phyloP scores from a whole-genome alignment of 2,329 filamentous ascomycete species.

The Xylariaceae sp. region DNA sequence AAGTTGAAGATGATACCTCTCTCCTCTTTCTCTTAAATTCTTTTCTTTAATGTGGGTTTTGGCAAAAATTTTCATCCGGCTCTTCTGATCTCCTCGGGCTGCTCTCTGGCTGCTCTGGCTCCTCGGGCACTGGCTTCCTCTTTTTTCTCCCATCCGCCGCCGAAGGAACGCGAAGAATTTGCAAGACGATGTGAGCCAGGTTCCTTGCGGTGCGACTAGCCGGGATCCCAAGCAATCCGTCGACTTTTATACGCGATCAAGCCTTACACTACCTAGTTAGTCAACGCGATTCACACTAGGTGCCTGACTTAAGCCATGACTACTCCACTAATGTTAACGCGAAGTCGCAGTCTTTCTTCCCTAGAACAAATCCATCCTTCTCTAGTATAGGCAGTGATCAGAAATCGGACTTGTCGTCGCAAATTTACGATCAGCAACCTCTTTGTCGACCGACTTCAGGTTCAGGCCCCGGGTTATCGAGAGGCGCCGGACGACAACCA shows the following conservation, averaged over 20 bases:
- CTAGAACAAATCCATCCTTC: neutral
- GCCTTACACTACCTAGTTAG: neutral
- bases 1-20: neutral
- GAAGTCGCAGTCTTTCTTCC: conserved; percentile 4
- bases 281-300: neutral
- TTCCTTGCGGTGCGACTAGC: neutral
- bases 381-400: neutral
- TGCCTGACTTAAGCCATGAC: neutral
- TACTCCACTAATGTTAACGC: conserved; percentile 12
- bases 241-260: neutral
- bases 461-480: neutral
- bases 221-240: neutral
- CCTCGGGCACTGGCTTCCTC: neutral
- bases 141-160: neutral
- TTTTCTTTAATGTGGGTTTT: neutral
- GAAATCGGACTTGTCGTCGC: neutral
- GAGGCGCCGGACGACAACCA: neutral
- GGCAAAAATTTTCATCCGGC: neutral
- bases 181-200: conserved; percentile 6
- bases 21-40: neutral
- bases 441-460: neutral
- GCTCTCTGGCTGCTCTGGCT: no score
- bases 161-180: neutral
- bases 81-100: no score
- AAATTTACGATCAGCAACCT: conserved; percentile 13